A percentile compares a stretch with the other conserved stretches of the same genome.
Evolutionary conservation across 1,284 basidiomycete species (phyloP).

Genomic region (Laetiporus sulphureus): DNA sequence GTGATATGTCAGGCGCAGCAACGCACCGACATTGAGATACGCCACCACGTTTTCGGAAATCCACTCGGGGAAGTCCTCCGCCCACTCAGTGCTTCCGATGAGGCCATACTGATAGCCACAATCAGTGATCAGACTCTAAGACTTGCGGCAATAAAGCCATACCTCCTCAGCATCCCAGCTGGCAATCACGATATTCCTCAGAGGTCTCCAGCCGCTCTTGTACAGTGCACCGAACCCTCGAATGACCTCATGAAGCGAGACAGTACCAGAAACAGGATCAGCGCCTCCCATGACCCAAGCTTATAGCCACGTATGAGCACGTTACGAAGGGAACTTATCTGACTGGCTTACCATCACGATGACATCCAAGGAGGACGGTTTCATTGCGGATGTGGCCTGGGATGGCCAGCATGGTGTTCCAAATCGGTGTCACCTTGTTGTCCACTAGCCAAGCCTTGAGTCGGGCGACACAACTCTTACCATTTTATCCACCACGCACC

Average conservation of each 20-base stretch:
- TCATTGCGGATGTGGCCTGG: constrained; percentile 87
- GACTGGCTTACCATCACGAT: constrained; percentile 63
- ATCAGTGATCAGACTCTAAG: neutral
- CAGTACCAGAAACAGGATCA: constrained; percentile 87
- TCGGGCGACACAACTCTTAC: no score
- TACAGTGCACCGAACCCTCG: constrained; percentile 76
- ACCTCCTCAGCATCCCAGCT: constrained; percentile 94
- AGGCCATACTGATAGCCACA: constrained; percentile 61
- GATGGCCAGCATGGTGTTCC: constrained; percentile 88
- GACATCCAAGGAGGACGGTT: constrained; percentile 81
- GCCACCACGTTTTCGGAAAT: constrained; percentile 74
- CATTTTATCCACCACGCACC: constrained; percentile 43
- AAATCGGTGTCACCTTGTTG: constrained; percentile 74
- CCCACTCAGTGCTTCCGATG: constrained; percentile 84
- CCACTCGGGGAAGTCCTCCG: constrained; percentile 84
- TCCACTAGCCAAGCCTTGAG: constrained; percentile 40
- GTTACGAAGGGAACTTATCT: neutral
- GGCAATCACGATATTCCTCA: constrained; percentile 84
- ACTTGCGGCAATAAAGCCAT: constrained; percentile 3
- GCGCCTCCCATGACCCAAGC: constrained; percentile 60
- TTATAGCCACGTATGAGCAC: constrained; percentile 20
- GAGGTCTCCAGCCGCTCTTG: constrained; percentile 79
- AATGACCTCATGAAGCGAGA: constrained; percentile 79
- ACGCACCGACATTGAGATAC: constrained; percentile 78
- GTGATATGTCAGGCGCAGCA: neutral